Conservation (phyloP, 331 rosid genomes). For the Malus hybrid region DNA sequence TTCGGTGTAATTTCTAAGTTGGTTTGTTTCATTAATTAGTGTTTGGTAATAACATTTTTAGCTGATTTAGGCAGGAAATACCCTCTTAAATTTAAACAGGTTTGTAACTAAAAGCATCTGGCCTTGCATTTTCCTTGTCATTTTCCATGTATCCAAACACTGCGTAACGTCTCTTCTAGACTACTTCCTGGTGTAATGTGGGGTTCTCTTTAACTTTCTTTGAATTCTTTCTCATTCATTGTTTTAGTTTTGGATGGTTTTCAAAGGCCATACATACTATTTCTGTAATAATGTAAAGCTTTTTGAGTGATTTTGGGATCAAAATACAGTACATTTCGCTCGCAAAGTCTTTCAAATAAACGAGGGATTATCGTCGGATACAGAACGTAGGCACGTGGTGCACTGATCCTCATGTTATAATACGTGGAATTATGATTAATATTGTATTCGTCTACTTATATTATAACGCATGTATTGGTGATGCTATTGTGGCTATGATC, state of each 20-base stretch:
- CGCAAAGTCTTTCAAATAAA: too few species aligned
- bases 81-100: constrained; percentile 53
- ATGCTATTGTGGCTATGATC: too few species aligned
- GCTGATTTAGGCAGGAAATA: constrained; percentile 71
- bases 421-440: too few species aligned
- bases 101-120: constrained; percentile 68
- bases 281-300: neutral
- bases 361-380: too few species aligned
- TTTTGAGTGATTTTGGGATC: neutral
- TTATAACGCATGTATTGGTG: too few species aligned
- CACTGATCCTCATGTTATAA: too few species aligned
- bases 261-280: too few species aligned
- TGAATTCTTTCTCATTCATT: neutral
- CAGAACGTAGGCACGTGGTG: too few species aligned
- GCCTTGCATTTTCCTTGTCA: constrained; percentile 14
- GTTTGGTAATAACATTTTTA: constrained; percentile 29
- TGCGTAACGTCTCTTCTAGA: constrained; percentile 15
- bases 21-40: constrained; percentile 45
- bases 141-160: constrained; percentile 11
- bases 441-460: too few species aligned
- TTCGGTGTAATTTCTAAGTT: constrained; percentile 56
- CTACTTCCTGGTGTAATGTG: constrained; percentile 42
- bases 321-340: neutral
- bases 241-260: neutral
- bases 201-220: neutral